A percentile compares a stretch with the other conserved stretches of the same genome.
Conservation (phyloP, 108 stramenopile genomes). For the Ochromonas danica region DNA sequence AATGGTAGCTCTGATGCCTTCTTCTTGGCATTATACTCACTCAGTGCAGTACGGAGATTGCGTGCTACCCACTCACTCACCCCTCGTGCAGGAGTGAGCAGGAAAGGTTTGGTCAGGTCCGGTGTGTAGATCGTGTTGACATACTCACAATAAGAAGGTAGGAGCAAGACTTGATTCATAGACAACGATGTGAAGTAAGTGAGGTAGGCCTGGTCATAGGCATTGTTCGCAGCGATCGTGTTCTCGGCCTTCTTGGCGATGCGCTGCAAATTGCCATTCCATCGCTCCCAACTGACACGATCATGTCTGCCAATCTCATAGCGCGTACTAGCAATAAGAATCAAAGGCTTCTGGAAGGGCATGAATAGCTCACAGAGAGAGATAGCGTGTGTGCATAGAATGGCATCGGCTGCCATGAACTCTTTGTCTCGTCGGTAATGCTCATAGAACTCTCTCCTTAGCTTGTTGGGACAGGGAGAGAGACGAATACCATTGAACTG, state of each 20-base stretch:
- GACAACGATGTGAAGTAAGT: slow-evolving; percentile 41
- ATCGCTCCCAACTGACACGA: slow-evolving; percentile 6
- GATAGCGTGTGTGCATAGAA: slow-evolving; percentile 39
- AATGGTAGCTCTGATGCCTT: too few species aligned
- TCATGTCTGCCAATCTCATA: slow-evolving; percentile 40
- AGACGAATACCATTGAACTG: slow-evolving; percentile 37
- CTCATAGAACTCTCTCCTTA: slow-evolving; percentile 36
- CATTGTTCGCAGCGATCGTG: slow-evolving; percentile 42
- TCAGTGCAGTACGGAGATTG: not conserved
- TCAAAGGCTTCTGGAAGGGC: slow-evolving; percentile 36
- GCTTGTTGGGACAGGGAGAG: slow-evolving; percentile 35
- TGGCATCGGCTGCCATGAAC: slow-evolving; percentile 36
- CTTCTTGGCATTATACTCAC: too few species aligned
- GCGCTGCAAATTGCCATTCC: slow-evolving; percentile 37
- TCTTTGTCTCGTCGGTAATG: slow-evolving; percentile 15
- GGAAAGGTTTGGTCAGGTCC: not conserved
- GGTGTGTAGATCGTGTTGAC: slow-evolving; percentile 30
- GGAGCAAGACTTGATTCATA: slow-evolving; percentile 27
- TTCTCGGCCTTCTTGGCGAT: slow-evolving; percentile 38
- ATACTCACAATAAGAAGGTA: slow-evolving; percentile 40
- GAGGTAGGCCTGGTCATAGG: slow-evolving; percentile 37
- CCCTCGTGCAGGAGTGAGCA: slow-evolving; percentile 37
- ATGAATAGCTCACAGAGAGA: slow-evolving; percentile 44
- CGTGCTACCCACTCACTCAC: not conserved
- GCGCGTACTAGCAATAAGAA: slow-evolving; percentile 38